These are phyloP conservation scores for Xylariaceae sp. DNA, from an alignment of 2,329 filamentous ascomycete species.

Conservation along the genomic window DNA sequence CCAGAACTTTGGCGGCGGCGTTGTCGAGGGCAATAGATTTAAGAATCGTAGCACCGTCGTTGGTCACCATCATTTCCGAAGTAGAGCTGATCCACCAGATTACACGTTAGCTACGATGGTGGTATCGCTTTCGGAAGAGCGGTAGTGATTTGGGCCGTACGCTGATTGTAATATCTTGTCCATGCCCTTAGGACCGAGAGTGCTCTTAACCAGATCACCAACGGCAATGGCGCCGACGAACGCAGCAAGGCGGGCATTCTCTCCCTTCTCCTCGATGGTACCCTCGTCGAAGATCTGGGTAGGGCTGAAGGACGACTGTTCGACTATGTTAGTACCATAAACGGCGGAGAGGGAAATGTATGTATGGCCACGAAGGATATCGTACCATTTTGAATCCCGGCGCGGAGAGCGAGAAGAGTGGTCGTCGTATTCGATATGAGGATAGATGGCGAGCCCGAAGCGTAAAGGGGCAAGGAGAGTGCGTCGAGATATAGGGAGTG, in stretches of 20 bases:
- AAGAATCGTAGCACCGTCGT: conserved; percentile 96
- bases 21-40: conserved; percentile 99
- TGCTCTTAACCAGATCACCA: conserved; percentile 95
- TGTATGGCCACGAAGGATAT: background rate
- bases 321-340: conserved; percentile 11
- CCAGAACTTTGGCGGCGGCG: conserved; percentile 93
- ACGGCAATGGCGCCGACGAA: conserved; percentile 98
- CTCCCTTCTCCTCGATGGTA: conserved; percentile 95
- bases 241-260: conserved; percentile 97
- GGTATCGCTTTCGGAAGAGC: background rate
- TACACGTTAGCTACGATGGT: conserved; percentile 5
- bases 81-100: conserved; percentile 61
- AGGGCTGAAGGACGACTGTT: conserved; percentile 64
- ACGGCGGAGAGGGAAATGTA: background rate
- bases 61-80: conserved; percentile 95
- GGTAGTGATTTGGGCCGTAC: conserved; percentile 46
- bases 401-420: background rate
- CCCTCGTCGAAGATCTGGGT: conserved; percentile 98
- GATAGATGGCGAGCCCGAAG: background rate
- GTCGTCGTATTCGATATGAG: background rate
- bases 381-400: conserved; percentile 15
- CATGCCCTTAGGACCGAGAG: conserved; percentile 95
- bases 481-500: background rate
- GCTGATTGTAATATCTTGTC: conserved; percentile 97
- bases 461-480: background rate